Percentiles rank a stretch among this genome's conserved stretches.
Conservation (phyloP, 2,329 filamentous ascomycete species). For the Pezicula carpinea region DNA sequence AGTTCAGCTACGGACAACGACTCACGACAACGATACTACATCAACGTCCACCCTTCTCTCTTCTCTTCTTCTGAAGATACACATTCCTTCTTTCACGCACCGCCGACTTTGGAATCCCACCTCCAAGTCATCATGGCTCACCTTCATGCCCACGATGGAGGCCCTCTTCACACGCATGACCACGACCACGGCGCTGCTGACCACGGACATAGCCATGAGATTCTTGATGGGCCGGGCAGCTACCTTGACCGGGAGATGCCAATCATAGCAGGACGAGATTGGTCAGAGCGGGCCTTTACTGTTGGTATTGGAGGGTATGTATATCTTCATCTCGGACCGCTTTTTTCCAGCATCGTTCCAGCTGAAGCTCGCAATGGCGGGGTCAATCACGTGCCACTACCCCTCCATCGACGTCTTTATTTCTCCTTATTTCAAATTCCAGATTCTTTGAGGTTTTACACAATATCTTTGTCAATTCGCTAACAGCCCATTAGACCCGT, state of each 20-base stretch:
- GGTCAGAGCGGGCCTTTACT: constrained; percentile 86
- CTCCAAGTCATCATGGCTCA: too few species aligned
- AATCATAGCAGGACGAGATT: constrained; percentile 81
- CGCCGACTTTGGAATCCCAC: too few species aligned
- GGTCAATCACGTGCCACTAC: constrained; percentile 13
- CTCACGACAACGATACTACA: too few species aligned
- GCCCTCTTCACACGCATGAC: constrained; percentile 45
- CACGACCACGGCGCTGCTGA: constrained; percentile 52
- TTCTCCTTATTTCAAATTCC: neutral
- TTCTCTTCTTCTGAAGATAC: too few species aligned
- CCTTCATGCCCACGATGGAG: constrained; percentile 52
- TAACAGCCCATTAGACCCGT: constrained; percentile 63
- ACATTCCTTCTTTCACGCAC: too few species aligned
- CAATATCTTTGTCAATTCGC: neutral
- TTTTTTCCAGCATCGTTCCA: constrained; percentile 1
- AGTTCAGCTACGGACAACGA: too few species aligned
- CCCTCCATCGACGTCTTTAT: neutral
- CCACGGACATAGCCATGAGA: constrained; percentile 94
- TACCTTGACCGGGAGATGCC: constrained; percentile 90
- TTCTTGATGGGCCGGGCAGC: constrained; percentile 88
- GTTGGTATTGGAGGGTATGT: constrained; percentile 92
- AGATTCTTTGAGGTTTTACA: neutral
- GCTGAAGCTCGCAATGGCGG: constrained; percentile 4
- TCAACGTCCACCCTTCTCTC: too few species aligned
- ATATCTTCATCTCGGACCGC: neutral